Base-by-base conservation (phyloP, 768 basidiomycete genomes). In the Ramaria sp. region DNA sequence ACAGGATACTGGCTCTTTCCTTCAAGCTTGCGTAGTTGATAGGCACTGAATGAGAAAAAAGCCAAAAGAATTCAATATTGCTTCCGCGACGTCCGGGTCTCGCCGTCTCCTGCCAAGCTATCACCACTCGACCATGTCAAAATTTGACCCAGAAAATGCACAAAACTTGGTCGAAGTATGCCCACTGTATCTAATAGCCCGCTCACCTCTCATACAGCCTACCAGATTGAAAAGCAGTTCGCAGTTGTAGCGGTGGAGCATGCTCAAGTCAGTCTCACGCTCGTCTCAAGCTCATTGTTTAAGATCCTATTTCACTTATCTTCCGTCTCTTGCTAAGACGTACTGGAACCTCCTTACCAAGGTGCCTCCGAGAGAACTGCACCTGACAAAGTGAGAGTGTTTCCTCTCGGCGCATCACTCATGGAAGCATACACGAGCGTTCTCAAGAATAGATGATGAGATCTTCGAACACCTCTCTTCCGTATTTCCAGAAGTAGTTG, bases 181-280 rank as follows among this genome's bases (percentile, higher is more conserved):
- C 65, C 20, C 42, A 51, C 20, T 36, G 53, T 18, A 16, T 25
- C 18, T 36, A 28, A 8, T 34, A 45, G 27, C 28, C 18, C 18
- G 13, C 44, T 22, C 30, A 50, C 37, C 25, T 8, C 13, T 16
- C 16, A 6, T 32, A 25, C 34, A 51, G 22, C 52, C 41, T 9
- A 44, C 52, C 56, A 63, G 89, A 95, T 99, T 58, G 95, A 97
- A 73, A 94, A 93, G 77, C 93, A 96, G 85, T 92, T 93, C 65
- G 90, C 90, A 24, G 95, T 99, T 54, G 90, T 85, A 67, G 90
- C 92, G 12, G 93, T 98, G 50, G 94, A 99, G 66, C 92, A 98
- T 60, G 90, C 94, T 43, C 90, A 95, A 76, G 92, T 89, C 50
- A 58, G 79, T 66, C n/a, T 48, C 50, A 9, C 16, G 13, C 27